phyloP scores from a whole-genome alignment of 805 yeast genomes.

The Candida railenensis region DNA sequence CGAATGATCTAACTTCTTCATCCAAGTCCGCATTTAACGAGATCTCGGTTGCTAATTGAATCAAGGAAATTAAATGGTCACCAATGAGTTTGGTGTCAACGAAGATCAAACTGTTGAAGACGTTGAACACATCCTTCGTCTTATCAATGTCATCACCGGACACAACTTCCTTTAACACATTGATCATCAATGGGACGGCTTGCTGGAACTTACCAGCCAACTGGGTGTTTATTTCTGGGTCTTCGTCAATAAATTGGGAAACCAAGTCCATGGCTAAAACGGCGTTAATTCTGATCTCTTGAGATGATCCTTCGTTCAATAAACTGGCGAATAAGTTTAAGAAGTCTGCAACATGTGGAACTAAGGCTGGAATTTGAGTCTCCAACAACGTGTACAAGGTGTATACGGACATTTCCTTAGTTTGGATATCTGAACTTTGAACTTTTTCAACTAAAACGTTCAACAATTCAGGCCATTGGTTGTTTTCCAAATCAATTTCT shows the following conservation, averaged over 20 bases:
- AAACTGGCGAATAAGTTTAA: conserved; percentile 69
- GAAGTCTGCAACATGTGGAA: conserved; percentile 61
- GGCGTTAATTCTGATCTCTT: conserved; percentile 78
- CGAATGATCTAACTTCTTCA: conserved; percentile 79
- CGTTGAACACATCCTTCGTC: conserved; percentile 76
- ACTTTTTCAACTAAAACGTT: conserved; percentile 67
- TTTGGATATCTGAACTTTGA: conserved; percentile 48
- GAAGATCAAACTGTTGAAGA: conserved; percentile 75
- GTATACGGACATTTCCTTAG: conserved; percentile 82
- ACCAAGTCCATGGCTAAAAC: conserved; percentile 77
- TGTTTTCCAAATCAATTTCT: conserved; percentile 61
- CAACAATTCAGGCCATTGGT: conserved; percentile 74
- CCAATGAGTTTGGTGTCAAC: conserved; percentile 80
- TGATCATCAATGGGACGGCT: conserved; percentile 76
- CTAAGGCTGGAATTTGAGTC: conserved; percentile 57
- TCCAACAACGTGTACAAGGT: conserved; percentile 78
- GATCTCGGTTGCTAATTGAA: conserved; percentile 74
- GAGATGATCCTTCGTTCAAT: conserved; percentile 58
- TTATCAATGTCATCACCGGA: conserved; percentile 64
- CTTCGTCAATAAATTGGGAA: conserved; percentile 65
- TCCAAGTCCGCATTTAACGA: conserved; percentile 65
- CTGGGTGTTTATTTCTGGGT: conserved; percentile 42
- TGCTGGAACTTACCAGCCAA: conserved; percentile 56
- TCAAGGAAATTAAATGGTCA: conserved; percentile 64
- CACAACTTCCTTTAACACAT: conserved; percentile 74